Evolutionary conservation across 2,329 filamentous ascomycete genomes (phyloP), one percentile per base, ranked within the genome.

Genomic region (Xylariales sp.): DNA sequence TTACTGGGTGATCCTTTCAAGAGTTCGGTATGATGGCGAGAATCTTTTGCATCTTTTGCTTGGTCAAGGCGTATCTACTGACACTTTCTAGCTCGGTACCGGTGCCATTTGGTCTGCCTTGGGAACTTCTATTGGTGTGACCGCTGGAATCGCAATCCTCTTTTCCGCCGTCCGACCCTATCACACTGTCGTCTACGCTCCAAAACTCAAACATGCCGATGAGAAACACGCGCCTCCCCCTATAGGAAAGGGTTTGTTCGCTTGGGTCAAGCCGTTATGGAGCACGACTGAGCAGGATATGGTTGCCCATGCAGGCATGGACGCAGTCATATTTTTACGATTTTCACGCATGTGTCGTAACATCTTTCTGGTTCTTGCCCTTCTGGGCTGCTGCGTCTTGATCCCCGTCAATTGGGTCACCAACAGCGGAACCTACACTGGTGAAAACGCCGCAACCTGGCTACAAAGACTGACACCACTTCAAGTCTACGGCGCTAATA

Each of bases 151-250:
- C 50, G 82, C 88, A 45, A 59, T 95, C 41, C 65, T 81, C 47
- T 98, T 97, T 72, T 95, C 88, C 45, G 69, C 96, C 52, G 72
- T 97, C 39, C 86, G 93, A 43, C 93, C 93, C 5, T 89, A 90
- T 62, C 91, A 97, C 62, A 85, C 83, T 40, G 78, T 91, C 50
- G 88, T 98, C 33, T 98, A 98, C 65, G 90, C 93, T 4, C 93
- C 93, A 28, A 91, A 94, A 59, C 72, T 94, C 33, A 95, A 95
- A 60, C 84, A 96, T 69, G 85, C 88, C 57, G 91, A 97, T 60
- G 81, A 88, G 50, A 88, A 85, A 62, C 89, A 95, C 66, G 79
- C 86, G 8, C 93, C 91, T 14, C 93, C 93, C 11, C 81, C 85
- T 1, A 75, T 97, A 52, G 87, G 85, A 40, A 94, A 85, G 56